A percentile compares a stretch with the other conserved stretches of the same genome.
Evolutionary conservation across 2,329 filamentous ascomycete species (phyloP).

Genomic region (Arthrobotrys entomopaga): DNA sequence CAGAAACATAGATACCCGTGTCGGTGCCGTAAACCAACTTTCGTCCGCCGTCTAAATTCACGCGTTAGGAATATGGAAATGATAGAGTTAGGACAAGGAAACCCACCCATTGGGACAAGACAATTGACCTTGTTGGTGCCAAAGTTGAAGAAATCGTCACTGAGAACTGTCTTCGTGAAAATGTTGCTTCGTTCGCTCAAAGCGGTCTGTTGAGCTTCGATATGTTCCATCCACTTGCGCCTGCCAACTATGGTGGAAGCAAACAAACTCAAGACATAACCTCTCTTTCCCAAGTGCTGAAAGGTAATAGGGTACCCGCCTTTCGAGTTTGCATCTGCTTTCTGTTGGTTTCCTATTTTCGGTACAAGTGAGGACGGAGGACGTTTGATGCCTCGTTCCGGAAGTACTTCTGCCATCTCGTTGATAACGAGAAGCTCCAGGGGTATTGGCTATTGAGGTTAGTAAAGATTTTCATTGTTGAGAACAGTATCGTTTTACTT

Average conservation of each 20-base stretch:
- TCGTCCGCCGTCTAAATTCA: slow-evolving; percentile 79
- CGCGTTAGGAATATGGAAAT: slow-evolving; percentile 18
- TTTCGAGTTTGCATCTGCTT: slow-evolving; percentile 68
- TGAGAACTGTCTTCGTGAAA: slow-evolving; percentile 74
- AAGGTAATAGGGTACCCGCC: slow-evolving; percentile 91
- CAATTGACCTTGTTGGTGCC: slow-evolving; percentile 90
- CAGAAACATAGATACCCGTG: slow-evolving; percentile 89
- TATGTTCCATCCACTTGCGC: slow-evolving; percentile 97
- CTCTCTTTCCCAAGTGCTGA: slow-evolving; percentile 91
- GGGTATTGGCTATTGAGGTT: slow-evolving; percentile 76
- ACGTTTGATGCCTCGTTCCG: slow-evolving; percentile 82
- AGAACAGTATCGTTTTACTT: slow-evolving; percentile 58
- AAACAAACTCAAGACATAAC: slow-evolving; percentile 90
- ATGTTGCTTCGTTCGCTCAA: slow-evolving; percentile 79
- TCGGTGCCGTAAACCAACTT: slow-evolving; percentile 96
- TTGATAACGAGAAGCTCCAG: slow-evolving; percentile 90
- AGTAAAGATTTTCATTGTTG: slow-evolving; percentile 16
- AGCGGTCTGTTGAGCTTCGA: slow-evolving; percentile 87
- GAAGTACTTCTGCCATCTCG: slow-evolving; percentile 97
- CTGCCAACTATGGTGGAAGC: slow-evolving; percentile 85
- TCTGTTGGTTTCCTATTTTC: slow-evolving; percentile 67
- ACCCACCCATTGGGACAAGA: slow-evolving; percentile 85
- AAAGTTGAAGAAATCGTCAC: slow-evolving; percentile 86
- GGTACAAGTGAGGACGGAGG: slow-evolving; percentile 85
- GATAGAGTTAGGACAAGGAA: neutral